Base-by-base conservation (phyloP, 2,329 filamentous ascomycete species). In the Nothophaeocryptopus gaeumannii region DNA sequence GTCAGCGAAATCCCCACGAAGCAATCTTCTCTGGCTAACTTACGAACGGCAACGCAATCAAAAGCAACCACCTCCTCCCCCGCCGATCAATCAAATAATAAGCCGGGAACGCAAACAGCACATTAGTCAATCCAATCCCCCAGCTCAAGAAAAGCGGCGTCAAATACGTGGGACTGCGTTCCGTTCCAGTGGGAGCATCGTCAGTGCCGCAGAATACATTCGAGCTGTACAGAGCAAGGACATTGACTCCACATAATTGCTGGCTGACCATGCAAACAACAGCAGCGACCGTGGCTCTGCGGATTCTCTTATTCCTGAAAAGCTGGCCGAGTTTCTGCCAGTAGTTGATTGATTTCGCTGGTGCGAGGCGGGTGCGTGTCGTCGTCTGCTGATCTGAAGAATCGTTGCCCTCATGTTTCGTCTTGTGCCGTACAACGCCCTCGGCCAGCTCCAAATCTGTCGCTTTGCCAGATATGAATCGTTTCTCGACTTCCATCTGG, bases 61-160 rank as follows among this genome's bases (percentile, higher is more conserved):
- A 63, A 8, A 73, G 59, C 5, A 82, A 65, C 29, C 74, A 76
- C 20, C 80, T 72, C 10, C 80, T 73, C 1, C 80, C 80, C 52
- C 77, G 77, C 0, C 72, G 78, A 53, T 82, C 80, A 56, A 83
- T 83, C 3, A 79, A 80, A 71, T 73, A 81, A 36, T 83, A 70
- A 1, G 80, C 79, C 0, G 80, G 80, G 11, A 51, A 44, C 2
- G 35, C 43, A n/a, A 47, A 51, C 5, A 55, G 37, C 11, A 60
- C 59, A 43, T 66, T 65, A 8, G 55, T 51, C 20, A 66, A 26
- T 3, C 62, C 64, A 13, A 64, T 58, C 2, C 63, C 64, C 61
- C 62, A 67, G 20, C 54, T 58, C 10, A 66, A 46, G 38, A 60
- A 60, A 8, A 67, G 45, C 7, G 63, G 60, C 2, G 58, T 35